phyloP scores from a whole-genome alignment of 345 rosid species.

The Eucalyptus shirleyi region DNA sequence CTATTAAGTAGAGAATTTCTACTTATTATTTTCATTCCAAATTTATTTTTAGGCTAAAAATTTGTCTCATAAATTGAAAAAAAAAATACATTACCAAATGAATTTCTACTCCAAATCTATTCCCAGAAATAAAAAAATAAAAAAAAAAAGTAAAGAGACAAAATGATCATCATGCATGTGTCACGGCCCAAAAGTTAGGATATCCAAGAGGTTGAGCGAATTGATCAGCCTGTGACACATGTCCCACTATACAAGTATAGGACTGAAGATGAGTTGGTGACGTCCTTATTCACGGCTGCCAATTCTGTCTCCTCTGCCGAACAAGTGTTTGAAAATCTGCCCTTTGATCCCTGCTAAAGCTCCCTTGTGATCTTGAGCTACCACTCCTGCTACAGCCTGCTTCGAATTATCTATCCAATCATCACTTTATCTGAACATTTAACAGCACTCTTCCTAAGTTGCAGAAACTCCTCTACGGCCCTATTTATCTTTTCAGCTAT shows the following conservation, averaged over 20 bases:
- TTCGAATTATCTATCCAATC: neutral
- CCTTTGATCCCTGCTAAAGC: neutral
- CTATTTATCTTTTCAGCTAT: neutral
- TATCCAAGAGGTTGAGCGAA: too few relatives aligned
- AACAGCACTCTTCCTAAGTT: neutral
- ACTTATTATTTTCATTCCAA: too few relatives aligned
- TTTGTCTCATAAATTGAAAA: rapidly evolving
- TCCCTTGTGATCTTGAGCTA: neutral
- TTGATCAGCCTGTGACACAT: too few relatives aligned
- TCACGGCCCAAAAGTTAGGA: too few relatives aligned
- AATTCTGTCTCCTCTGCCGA: neutral
- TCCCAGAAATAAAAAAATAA: rapidly evolving
- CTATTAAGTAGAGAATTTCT: too few relatives aligned
- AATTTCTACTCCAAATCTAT: rapidly evolving
- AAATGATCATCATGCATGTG: rapidly evolving
- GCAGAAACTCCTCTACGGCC: neutral
- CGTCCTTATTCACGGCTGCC: neutral
- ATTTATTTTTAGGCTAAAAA: too few relatives aligned
- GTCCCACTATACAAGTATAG: rapidly evolving
- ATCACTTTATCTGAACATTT: neutral
- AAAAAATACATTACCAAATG: rapidly evolving
- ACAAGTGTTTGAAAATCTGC: neutral
- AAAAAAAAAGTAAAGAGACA: too few relatives aligned
- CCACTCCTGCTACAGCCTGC: neutral
- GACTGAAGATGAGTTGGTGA: neutral